Evolutionary conservation across 352 stramenopile species (phyloP), one percentile per base, ranked within the genome.

Genomic region (Pythium aquatile): DNA sequence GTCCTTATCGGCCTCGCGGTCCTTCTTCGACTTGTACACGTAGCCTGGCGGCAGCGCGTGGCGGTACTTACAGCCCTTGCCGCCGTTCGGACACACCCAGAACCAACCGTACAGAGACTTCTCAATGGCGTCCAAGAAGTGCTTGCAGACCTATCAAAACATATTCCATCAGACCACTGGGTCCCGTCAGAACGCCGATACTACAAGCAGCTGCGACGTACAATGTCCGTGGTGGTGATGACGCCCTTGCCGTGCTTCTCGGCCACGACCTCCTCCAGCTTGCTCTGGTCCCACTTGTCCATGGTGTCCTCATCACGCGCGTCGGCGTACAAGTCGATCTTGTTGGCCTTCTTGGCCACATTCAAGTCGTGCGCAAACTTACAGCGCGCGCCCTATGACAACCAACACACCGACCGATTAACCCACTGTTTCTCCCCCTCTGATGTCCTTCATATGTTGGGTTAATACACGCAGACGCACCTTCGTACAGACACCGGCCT

Each of bases 301-400:
- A 96, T 96, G 68, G 87, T 72, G 54, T 95, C 87, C 64, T 85
- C 77, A 37, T 85, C 75, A 72, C 88, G 88, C 28, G 68, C 63
- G 53, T 97, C 88, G 72, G 88, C 85, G 73, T 97, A 95, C 71
- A 97, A 77, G 58, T 97, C 86, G 65, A 96, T 97, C 68, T 97
- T 97, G 26, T 84, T 81, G 1, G 88, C 68, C 68, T 94, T 94
- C 67, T 94, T 95, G 54, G 74, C 87, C 16, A 96, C 76, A 64
- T 87, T 95, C 66, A 96, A 72, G 70, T 97, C 88, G 70, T 97
- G 88, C 46, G 87, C 87, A 70, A 94, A 97, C 76, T 97, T 97
- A 68, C 88, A 97, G 5, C 86, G 84, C 48, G 77, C 89, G 29
- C 88, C 88, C 80, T 93, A 47, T 9, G 1, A 47, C 40, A 20